phyloP scores from a whole-genome alignment of 495 filamentous ascomycete species.

The Annulohypoxylon maeteangense region DNA sequence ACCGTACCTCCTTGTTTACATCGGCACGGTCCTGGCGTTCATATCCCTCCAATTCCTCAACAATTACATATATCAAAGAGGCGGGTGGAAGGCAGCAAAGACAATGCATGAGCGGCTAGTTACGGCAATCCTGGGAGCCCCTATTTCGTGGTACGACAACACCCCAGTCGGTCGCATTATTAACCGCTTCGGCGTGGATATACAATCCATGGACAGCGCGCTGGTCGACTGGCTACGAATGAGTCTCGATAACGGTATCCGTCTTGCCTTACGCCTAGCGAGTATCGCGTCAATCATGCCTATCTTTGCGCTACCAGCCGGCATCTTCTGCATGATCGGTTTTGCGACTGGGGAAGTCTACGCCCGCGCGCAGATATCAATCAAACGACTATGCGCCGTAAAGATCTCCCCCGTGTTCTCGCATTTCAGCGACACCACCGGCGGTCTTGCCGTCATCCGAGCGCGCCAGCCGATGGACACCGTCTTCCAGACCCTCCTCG shows the following conservation, averaged over 20 bases:
- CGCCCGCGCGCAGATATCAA: slow-evolving; percentile 79
- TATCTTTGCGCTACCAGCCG: slow-evolving; percentile 58
- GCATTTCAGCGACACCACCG: slow-evolving; percentile 79
- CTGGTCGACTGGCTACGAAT: slow-evolving; percentile 62
- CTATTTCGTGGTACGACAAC: slow-evolving; percentile 87
- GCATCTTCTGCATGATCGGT: slow-evolving; percentile 71
- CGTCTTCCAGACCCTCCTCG: slow-evolving; percentile 80
- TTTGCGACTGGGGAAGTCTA: slow-evolving; percentile 78
- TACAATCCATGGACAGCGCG: slow-evolving; percentile 86
- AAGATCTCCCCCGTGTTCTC: slow-evolving; percentile 86
- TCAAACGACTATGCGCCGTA: slow-evolving; percentile 56
- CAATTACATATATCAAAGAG: slow-evolving; percentile 80
- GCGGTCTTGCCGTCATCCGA: slow-evolving; percentile 83
- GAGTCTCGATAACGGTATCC: slow-evolving; percentile 69
- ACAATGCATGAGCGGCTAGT: slow-evolving; percentile 68
- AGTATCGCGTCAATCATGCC: slow-evolving; percentile 81
- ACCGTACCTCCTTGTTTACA: slow-evolving; percentile 73
- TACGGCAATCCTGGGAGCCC: slow-evolving; percentile 74
- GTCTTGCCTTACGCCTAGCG: slow-evolving; percentile 47
- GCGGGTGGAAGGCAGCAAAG: slow-evolving; percentile 72
- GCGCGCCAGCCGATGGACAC: slow-evolving; percentile 79
- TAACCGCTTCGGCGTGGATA: slow-evolving; percentile 88
- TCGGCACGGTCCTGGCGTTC: slow-evolving; percentile 73
- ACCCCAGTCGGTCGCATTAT: slow-evolving; percentile 87
- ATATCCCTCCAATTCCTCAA: slow-evolving; percentile 71